Percentiles rank a stretch among this genome's conserved stretches.
Evolutionary conservation across 495 filamentous ascomycete species (phyloP).

Genomic region (Penicillium turbatum): DNA sequence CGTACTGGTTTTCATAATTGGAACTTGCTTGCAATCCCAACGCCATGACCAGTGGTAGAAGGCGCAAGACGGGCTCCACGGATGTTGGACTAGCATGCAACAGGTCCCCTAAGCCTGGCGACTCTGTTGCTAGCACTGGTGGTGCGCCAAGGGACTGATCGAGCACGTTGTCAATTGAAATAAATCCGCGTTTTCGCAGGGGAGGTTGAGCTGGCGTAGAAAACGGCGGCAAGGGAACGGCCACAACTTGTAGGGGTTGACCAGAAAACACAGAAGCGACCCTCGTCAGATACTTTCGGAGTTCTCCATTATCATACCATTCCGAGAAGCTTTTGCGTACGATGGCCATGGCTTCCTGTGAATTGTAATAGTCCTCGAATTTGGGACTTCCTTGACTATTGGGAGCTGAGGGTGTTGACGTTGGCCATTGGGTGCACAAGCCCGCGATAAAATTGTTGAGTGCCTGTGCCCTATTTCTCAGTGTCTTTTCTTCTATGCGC

Average conservation of each 20-base stretch:
- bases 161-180: no score
- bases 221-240: no score
- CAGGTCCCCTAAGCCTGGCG: no score
- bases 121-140: no score
- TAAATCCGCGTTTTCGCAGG: no score
- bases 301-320: not conserved
- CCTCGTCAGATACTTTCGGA: not conserved
- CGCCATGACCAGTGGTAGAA: not conserved
- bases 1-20: not conserved
- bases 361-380: not conserved
- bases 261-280: no score
- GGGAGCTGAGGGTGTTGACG: not conserved
- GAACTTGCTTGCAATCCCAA: not conserved
- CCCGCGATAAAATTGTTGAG: no score
- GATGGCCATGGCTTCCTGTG: not conserved
- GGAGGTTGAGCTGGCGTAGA: no score
- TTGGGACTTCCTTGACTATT: not conserved
- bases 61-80: not conserved
- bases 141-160: no score
- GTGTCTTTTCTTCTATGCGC: not conserved
- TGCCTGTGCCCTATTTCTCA: no score
- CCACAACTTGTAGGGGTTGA: no score
- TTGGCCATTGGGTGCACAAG: not conserved
- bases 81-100: no score
- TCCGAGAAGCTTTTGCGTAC: not conserved